Percentiles rank a stretch among this genome's conserved stretches.
phyloP scores from a whole-genome alignment of 768 basidiomycete genomes.

The Leccinum incarnatum region DNA sequence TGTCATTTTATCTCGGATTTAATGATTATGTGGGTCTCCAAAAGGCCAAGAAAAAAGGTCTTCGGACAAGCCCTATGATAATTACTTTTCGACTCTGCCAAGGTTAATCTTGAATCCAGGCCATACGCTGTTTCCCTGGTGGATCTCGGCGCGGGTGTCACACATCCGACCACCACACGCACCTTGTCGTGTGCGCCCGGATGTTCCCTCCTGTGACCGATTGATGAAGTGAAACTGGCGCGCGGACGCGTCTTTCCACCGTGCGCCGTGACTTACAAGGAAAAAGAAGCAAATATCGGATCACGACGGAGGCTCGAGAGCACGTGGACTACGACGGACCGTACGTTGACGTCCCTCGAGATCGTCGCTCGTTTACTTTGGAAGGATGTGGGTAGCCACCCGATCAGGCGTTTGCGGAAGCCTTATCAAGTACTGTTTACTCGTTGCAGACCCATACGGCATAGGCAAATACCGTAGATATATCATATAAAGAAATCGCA shows the following conservation, averaged over 20 bases:
- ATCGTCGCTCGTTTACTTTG: conserved; percentile 15
- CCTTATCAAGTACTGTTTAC: neutral
- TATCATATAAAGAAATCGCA: conserved; percentile 4
- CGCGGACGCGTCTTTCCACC: neutral
- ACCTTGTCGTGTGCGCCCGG: neutral
- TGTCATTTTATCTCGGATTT: conserved; percentile 22
- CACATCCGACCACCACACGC: neutral
- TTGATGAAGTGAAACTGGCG: neutral
- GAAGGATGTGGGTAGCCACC: conserved; percentile 23
- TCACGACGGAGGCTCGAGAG: neutral
- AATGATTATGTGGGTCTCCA: conserved; percentile 17
- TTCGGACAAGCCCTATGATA: conserved; percentile 13
- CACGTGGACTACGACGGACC: conserved; percentile 3
- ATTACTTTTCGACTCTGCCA: conserved; percentile 8
- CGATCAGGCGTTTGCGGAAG: conserved; percentile 15
- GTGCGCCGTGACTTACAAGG: neutral
- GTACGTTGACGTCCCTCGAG: conserved; percentile 11
- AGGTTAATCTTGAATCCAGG: conserved; percentile 27
- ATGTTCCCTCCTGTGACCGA: neutral
- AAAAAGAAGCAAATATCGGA: conserved; percentile 12
- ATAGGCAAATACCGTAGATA: conserved; percentile 8
- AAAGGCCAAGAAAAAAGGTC: conserved; percentile 7
- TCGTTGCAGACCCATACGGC: conserved; percentile 6
- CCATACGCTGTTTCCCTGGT: conserved; percentile 5
- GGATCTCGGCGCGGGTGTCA: conserved; percentile 13